These are phyloP conservation scores for Fusarium euwallaceae DNA, from an alignment of 2,329 filamentous ascomycete genomes.

Conservation along the genomic window DNA sequence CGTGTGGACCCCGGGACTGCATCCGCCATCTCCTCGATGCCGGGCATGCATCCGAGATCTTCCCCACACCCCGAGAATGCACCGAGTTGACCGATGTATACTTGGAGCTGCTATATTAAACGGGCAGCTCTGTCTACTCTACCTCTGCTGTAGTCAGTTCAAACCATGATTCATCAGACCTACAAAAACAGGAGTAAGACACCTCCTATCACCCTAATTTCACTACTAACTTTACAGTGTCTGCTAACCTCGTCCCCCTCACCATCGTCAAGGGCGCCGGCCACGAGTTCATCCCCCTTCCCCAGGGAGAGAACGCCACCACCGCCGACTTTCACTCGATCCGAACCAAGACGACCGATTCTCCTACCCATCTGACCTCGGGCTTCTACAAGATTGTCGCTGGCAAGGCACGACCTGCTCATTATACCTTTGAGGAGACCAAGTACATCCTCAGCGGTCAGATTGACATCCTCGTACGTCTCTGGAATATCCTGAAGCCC, in stretches of 20 bases:
- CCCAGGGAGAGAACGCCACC: slow-evolving; percentile 42
- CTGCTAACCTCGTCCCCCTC: slow-evolving; percentile 39
- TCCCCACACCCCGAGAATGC: slow-evolving; percentile 13
- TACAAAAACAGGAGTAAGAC: slow-evolving; percentile 8
- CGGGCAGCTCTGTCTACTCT: neutral
- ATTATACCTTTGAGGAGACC: slow-evolving; percentile 43
- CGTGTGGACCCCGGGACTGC: slow-evolving; percentile 8
- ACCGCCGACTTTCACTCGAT: slow-evolving; percentile 43
- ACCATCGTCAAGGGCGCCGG: slow-evolving; percentile 45
- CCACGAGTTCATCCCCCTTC: slow-evolving; percentile 42
- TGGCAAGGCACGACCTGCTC: slow-evolving; percentile 37
- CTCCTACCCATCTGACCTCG: slow-evolving; percentile 41
- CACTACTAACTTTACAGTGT: slow-evolving; percentile 27
- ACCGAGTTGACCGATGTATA: neutral
- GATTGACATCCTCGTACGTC: slow-evolving; percentile 41
- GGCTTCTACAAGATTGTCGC: slow-evolving; percentile 44
- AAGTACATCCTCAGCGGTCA: slow-evolving; percentile 44
- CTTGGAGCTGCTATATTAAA: slow-evolving; percentile 2
- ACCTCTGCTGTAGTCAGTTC: neutral
- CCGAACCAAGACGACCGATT: slow-evolving; percentile 42
- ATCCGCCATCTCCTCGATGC: neutral
- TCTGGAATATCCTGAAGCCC: no score
- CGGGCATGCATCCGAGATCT: slow-evolving; percentile 13
- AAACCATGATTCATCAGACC: neutral
- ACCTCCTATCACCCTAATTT: neutral